phyloP scores from a whole-genome alignment of 768 basidiomycete species.

The Amanita polypyramis region DNA sequence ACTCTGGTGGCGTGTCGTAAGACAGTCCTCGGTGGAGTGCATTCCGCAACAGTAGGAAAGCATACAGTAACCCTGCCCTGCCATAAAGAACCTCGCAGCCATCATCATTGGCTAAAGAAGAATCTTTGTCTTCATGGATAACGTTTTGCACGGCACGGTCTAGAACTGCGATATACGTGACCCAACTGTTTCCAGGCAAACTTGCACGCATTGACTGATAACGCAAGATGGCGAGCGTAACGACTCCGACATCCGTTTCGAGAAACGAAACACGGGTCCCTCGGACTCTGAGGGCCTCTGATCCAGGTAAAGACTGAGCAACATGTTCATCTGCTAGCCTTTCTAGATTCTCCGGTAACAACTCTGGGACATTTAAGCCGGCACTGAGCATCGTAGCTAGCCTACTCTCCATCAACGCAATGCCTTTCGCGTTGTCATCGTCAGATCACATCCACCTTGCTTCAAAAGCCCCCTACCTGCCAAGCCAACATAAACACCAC shows the following conservation, averaged over 20 bases:
- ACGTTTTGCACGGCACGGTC: conserved; percentile 14
- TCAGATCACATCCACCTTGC: background rate
- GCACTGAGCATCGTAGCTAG: conserved; percentile 4
- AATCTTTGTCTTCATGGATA: conserved; percentile 14
- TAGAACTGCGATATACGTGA: conserved; percentile 16
- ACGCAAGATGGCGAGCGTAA: conserved; percentile 24
- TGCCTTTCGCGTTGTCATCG: conserved; percentile 1
- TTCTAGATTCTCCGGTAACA: conserved; percentile 6
- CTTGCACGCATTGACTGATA: conserved; percentile 15
- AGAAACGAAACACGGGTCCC: conserved; percentile 23
- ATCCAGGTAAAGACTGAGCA: background rate
- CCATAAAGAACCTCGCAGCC: conserved; percentile 51
- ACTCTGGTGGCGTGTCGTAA: background rate
- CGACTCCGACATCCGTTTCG: conserved; percentile 29
- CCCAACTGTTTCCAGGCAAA: conserved; percentile 11
- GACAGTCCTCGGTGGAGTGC: conserved; percentile 8
- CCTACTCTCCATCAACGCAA: conserved; percentile 11
- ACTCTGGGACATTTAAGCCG: conserved; percentile 1
- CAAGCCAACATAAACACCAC: conserved; percentile 19
- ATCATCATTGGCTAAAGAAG: conserved; percentile 24
- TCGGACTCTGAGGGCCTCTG: background rate
- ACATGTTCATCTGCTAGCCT: conserved; percentile 9
- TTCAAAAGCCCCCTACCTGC: conserved; percentile 11
- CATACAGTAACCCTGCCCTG: conserved; percentile 46
- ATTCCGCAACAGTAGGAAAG: conserved; percentile 34